Base-by-base conservation (phyloP, 495 filamentous ascomycete species). In the Penicillium waksmanii region DNA sequence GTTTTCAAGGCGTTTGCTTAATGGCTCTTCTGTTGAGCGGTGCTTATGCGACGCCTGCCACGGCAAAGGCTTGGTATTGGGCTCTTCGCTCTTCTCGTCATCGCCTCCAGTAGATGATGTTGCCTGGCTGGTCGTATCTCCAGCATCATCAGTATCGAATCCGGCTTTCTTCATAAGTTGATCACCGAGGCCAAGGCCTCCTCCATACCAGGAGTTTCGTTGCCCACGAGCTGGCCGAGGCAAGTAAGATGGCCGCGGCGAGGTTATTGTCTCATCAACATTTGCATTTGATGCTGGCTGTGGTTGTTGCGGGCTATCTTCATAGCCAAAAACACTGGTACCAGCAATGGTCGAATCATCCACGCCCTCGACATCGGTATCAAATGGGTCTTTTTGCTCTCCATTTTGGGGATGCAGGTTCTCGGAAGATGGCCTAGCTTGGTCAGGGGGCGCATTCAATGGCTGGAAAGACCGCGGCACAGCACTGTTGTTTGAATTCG, bases 281-380 rank as follows among this genome's bases (percentile, higher is more conserved):
- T 66, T 62, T 1, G 38, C 43, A 23, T 65, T 62, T n/a, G 65
- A 63, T n/a, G 62, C 55, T 40, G 59, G 55, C 47, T 67, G 73
- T 34, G 68, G 64, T 11, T 68, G 27, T 31, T 31, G 27, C 6
- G 68, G 25, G 66, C 60, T 38, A 33, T 79, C 76, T 48, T 78
- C 75, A 54, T 55, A 60, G 11, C 70, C 75, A 8, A 67, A 65
- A 8, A 78, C 62, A 59, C 78, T 80, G 9, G 73, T 78, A 11
- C 69, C 75, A 1, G 73, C 73, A 55, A 80, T 69, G 8, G 78
- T 80, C 8, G 78, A 79, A 62, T 80, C 78, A 67, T 80, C 78
- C 5, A 76, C 64, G 5, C 69, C 77, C 50, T 80, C 78, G 8
- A 78, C 75, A 54, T 80, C 78, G 0, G 78, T 80, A 56, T 80